Evolutionary conservation across 108 stramenopile species (phyloP), one percentile per base, ranked within the genome.

Genomic region (Stephanodiscus triporus): DNA sequence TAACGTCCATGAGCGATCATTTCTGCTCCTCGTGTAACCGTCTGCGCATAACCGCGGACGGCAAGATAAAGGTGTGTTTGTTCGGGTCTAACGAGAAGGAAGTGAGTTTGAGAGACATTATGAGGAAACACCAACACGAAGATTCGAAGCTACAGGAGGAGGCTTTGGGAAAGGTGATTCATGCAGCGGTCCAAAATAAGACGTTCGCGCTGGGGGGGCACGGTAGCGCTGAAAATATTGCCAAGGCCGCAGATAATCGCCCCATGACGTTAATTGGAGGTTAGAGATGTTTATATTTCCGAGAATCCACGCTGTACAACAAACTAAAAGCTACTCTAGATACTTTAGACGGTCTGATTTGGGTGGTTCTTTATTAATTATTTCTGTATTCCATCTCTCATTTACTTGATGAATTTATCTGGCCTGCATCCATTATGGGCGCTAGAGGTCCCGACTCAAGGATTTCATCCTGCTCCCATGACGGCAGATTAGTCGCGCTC

Each of bases 231-330:
- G 83, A 91, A 8, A 82, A 83, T 53, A 91, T 99, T 72, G 82
- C 90, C 26, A 79, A 78, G 26, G 88, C 89, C 60, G 84, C 87
- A 14, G 75, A 92, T 49, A 98, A 97, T 81, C 83, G 97, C 29
- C 97, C 97, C 70, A 99, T 98, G 98, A 97, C 92, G n/a, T 65
- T 94, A 60, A 99, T 99, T 68, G 98, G 98, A 20, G 98, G 98
- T 14, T 99, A 69, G 85, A 61, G 0, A 29, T 0, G 24, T 34
- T 32, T 40, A n/a, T 62, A 19, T 20, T 36, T 51, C 30, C 30
- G 16, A 13, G 29, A 51, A 47, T 54, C 19, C 19, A 54, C 20
- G 1, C 26, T 54, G 53, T 54, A 54, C 17, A 36, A 7, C 36
- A 36, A 36, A n/a, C n/a, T n/a, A n/a, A n/a, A n/a, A n/a, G n/a